These are phyloP conservation scores for Spizellomyces sp. DNA, from an alignment of 192 early-diverging fungal species.

Conservation along the genomic window DNA sequence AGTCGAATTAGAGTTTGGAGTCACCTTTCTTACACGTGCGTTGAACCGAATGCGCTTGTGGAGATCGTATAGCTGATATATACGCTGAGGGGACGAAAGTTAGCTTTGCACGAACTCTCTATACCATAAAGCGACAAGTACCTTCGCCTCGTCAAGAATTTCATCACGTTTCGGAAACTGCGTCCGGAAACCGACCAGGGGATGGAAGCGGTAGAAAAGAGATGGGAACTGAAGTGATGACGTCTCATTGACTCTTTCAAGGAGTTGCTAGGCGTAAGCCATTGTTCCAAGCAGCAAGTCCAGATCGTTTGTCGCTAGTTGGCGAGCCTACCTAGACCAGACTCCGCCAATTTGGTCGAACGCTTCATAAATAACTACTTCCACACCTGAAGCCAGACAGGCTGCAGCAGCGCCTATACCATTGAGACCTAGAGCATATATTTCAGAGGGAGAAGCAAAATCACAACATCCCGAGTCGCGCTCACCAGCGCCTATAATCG, in stretches of 20 bases:
- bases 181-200: constrained; percentile 14
- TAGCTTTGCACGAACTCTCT: too few species aligned
- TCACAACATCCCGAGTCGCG: background rate
- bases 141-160: constrained; percentile 13
- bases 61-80: constrained; percentile 16
- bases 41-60: constrained; percentile 13
- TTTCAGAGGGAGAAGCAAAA: background rate
- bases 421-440: constrained; percentile 9
- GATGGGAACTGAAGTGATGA: constrained; percentile 26
- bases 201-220: constrained; percentile 31
- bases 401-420: constrained; percentile 25
- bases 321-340: constrained; percentile 7
- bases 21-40: constrained; percentile 4
- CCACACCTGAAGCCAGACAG: constrained; percentile 11
- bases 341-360: constrained; percentile 13
- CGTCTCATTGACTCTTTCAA: constrained; percentile 26
- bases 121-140: background rate
- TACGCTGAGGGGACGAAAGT: background rate
- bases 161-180: constrained; percentile 21
- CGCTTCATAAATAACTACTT: constrained; percentile 23
- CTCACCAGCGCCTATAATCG: constrained; percentile 22
- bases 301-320: background rate
- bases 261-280: background rate
- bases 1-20: background rate
- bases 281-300: background rate